Evolutionary conservation across 78 protist genomes (phyloP), one percentile per base, ranked within the genome.

Genomic region (Goniomonas avonlea): DNA sequence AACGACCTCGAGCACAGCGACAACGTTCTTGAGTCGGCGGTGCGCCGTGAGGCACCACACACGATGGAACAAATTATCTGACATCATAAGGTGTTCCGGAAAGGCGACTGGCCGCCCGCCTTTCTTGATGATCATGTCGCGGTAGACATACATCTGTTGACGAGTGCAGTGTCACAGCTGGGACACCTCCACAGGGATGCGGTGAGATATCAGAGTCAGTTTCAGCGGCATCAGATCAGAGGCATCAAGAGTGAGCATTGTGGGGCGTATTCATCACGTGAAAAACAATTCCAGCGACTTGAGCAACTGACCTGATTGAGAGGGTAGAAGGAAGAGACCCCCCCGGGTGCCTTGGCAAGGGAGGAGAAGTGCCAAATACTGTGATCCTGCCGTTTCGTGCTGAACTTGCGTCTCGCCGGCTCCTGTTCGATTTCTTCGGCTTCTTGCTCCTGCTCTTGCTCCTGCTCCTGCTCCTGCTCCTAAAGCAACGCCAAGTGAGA

Each of bases 341-440:
- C 71, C 39, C 29, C 34, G 31, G 9, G 56, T 2, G 40, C 53
- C 65, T 29, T 34, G 45, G n/a, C 55, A 32, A 78, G 53, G 35
- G 1, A 8, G 43, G 13, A 8, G 34, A 78, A 15, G 25, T 1
- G 21, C 76, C 76, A 78, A n/a, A 50, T 4, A 21, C 15, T 20
- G 31, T 3, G 7, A 18, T 5, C 5, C 32, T 78, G 61, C 41
- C 13, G 32, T 29, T 65, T 68, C 41, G 58, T 69, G 34, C 74
- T 41, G 55, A 48, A 74, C 11, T 55, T 34, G 27, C 71, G 69
- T 68, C 66, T 47, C 55, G 70, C 80, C 2, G 75, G 48, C 82
- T 87, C 85, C n/a, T 77, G 81, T 74, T 82, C 84, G 39, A 69
- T 68, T 43, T 77, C 86, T 80, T 82, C 58, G 41, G 77, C 53